These are phyloP conservation scores for Nepenthes alata DNA, from an alignment of 179 eudicot species.

Conservation along the genomic window DNA sequence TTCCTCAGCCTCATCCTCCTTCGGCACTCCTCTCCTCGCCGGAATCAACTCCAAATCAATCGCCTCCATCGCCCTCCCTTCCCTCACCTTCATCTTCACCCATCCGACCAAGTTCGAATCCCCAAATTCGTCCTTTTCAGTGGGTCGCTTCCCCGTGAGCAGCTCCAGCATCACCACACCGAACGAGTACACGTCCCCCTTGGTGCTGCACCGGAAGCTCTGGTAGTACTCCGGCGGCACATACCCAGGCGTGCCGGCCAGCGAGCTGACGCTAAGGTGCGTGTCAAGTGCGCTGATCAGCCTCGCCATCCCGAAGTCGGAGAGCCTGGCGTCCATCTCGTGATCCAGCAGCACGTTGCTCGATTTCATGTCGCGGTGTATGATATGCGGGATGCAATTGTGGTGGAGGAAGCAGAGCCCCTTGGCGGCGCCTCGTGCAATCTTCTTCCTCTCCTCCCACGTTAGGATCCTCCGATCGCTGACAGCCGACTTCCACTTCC, in stretches of 20 bases:
- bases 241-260: conserved; percentile 96
- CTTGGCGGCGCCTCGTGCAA: conserved; percentile 88
- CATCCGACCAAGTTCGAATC: conserved; percentile 95
- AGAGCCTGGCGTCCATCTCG: conserved; percentile 81
- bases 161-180: conserved; percentile 84
- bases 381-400: conserved; percentile 94
- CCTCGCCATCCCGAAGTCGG: conserved; percentile 98
- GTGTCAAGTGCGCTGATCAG: conserved; percentile 92
- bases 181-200: conserved; percentile 87
- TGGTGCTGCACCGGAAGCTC: conserved; percentile 91
- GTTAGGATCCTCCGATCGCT: conserved; percentile 37
- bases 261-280: conserved; percentile 87
- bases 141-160: conserved; percentile 76
- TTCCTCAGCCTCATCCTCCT: conserved; percentile 45
- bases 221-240: conserved; percentile 99
- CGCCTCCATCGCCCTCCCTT: conserved; percentile 85
- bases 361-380: conserved; percentile 95
- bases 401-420: conserved; percentile 95
- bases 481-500: conserved; percentile 17
- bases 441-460: conserved; percentile 87
- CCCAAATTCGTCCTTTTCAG: conserved; percentile 94
- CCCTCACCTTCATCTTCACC: conserved; percentile 85
- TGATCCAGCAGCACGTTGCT: conserved; percentile 80
- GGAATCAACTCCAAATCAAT: conserved; percentile 52
- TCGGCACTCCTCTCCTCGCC: conserved; percentile 23